These are phyloP conservation scores for Cercospora sp. DNA, from an alignment of 2,329 filamentous ascomycete genomes.

Conservation along the genomic window DNA sequence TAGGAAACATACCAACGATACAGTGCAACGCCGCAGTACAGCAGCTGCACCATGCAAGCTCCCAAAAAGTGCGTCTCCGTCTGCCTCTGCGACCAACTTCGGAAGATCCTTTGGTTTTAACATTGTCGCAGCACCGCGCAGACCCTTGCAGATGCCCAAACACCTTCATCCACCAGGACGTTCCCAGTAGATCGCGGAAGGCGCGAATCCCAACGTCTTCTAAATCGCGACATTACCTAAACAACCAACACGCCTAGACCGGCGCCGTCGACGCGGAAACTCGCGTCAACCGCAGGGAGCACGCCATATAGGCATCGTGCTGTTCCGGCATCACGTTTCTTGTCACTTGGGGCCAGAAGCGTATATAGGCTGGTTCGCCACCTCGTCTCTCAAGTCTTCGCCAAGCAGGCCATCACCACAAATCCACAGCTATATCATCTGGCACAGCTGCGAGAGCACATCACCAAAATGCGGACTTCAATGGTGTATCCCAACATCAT, in stretches of 20 bases:
- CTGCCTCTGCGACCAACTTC: conserved; percentile 5
- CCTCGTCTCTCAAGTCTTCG: neutral
- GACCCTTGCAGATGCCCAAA: conserved; percentile 13
- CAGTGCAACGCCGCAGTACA: neutral
- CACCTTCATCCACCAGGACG: neutral
- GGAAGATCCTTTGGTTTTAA: neutral
- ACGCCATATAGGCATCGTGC: conserved; percentile 6
- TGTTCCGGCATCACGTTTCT: neutral
- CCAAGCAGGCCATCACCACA: neutral
- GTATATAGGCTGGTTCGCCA: neutral
- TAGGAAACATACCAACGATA: neutral
- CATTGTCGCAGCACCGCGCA: conserved; percentile 1
- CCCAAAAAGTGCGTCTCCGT: neutral
- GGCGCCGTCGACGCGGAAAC: conserved; percentile 1
- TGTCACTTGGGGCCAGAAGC: conserved; percentile 4
- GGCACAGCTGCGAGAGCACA: conserved; percentile 5
- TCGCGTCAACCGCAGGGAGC: conserved; percentile 9
- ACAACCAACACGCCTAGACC: neutral
- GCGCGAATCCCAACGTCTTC: neutral
- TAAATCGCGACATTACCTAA: conserved; percentile 6
- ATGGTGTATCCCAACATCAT: conserved; percentile 19
- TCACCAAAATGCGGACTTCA: conserved; percentile 16
- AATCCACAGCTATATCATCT: neutral
- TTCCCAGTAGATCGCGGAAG: neutral
- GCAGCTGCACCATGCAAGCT: neutral